Conservation (phyloP, 176 grass and related monocot species). For the Lolium rigidum region DNA sequence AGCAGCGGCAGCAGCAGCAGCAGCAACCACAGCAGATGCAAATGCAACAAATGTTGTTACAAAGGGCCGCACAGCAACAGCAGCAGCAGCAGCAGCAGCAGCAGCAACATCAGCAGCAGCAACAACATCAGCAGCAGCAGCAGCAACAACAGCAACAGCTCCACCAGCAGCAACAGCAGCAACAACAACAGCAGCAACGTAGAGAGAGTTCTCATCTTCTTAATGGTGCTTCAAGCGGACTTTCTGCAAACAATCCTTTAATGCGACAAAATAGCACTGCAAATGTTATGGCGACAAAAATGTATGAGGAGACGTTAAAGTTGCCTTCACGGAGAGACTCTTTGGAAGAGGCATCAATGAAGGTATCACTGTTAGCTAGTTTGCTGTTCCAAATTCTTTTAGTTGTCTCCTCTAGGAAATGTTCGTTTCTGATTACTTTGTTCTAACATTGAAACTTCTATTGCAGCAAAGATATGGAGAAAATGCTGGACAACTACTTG, state of each 20-base stretch:
- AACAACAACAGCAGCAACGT: slow-evolving; percentile 62
- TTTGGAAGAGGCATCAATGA: slow-evolving; percentile 87
- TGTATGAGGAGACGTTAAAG: slow-evolving; percentile 95
- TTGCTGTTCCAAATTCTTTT: slow-evolving; percentile 20
- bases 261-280: slow-evolving; percentile 71
- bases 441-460: slow-evolving; percentile 40
- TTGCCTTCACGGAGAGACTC: slow-evolving; percentile 87
- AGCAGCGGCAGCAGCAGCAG: slow-evolving; percentile 63
- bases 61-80: slow-evolving; percentile 58
- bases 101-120: not conserved
- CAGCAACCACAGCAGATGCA: slow-evolving; percentile 82
- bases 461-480: slow-evolving; percentile 89
- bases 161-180: slow-evolving; percentile 54
- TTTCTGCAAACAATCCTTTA: slow-evolving; percentile 69
- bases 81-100: not conserved
- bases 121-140: slow-evolving; percentile 35
- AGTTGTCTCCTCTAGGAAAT: not conserved
- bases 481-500: slow-evolving; percentile 80
- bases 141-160: slow-evolving; percentile 50
- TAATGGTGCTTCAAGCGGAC: slow-evolving; percentile 76
- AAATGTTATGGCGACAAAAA: slow-evolving; percentile 94
- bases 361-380: slow-evolving; percentile 56
- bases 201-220: slow-evolving; percentile 77
- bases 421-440: slow-evolving; percentile 17
- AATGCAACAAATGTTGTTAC: slow-evolving; percentile 73